Conservation (phyloP, 2,329 filamentous ascomycete species). For the Fusarium oxysporum region DNA sequence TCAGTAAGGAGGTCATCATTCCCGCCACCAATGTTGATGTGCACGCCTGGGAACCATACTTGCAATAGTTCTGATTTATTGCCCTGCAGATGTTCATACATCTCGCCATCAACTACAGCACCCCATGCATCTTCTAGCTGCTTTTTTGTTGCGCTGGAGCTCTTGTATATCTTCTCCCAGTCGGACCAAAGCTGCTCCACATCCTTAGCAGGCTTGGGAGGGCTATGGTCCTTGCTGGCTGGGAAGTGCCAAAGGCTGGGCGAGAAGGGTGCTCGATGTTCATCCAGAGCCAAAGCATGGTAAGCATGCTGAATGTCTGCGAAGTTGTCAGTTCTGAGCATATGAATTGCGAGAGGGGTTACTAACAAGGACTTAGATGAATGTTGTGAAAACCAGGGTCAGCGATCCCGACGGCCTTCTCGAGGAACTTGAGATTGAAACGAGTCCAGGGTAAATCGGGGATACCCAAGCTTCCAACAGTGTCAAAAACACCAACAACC, state of each 20-base stretch:
- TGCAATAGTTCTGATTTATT: constrained; percentile 37
- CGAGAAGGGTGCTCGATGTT: constrained; percentile 54
- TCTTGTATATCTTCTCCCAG: constrained; percentile 17
- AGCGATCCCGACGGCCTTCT: constrained; percentile 28
- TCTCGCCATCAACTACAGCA: constrained; percentile 34
- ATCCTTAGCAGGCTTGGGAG: constrained; percentile 11
- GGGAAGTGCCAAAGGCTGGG: constrained; percentile 48
- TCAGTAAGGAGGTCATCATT: constrained; percentile 32
- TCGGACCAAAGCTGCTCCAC: constrained; percentile 24
- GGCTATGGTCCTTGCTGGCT: constrained; percentile 6
- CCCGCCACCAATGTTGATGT: constrained; percentile 45
- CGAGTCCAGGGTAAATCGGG: constrained; percentile 41
- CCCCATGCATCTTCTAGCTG: constrained; percentile 27
- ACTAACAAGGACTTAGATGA: constrained; percentile 42
- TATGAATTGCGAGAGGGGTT: background rate
- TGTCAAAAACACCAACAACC: constrained; percentile 43
- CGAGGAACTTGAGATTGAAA: constrained; percentile 40
- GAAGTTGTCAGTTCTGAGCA: constrained; percentile 13
- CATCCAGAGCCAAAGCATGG: constrained; percentile 66
- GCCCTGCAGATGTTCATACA: constrained; percentile 26
- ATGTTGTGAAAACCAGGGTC: constrained; percentile 43
- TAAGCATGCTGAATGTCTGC: constrained; percentile 63
- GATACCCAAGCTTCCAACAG: constrained; percentile 43
- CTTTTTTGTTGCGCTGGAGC: constrained; percentile 11
- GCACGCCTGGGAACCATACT: constrained; percentile 46